These are phyloP conservation scores for Gossypium schwendimanii DNA, from an alignment of 441 rosid genomes.

Conservation along the genomic window DNA sequence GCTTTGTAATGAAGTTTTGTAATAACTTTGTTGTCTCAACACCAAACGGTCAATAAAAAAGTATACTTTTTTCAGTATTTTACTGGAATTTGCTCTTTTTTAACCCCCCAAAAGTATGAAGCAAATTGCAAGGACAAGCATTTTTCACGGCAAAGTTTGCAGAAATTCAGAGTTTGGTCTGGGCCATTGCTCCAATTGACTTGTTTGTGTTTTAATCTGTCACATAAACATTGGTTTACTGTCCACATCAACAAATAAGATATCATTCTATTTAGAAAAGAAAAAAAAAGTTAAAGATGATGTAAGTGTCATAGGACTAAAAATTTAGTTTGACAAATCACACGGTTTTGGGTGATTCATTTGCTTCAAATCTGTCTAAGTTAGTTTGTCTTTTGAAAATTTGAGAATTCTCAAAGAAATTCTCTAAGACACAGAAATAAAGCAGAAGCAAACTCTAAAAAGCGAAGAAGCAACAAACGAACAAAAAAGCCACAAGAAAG, in stretches of 20 bases:
- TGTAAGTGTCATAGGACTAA: no score
- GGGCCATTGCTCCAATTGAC: not conserved
- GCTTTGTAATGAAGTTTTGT: not conserved
- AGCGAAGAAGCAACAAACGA: no score
- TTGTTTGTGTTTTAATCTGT: not conserved
- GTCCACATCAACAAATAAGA: not conserved
- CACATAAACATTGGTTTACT: not conserved
- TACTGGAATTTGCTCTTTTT: not conserved
- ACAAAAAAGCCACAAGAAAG: no score
- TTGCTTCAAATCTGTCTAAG: no score
- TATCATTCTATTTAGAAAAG: no score
- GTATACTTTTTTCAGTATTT: not conserved
- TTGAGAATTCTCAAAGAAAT: no score
- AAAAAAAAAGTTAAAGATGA: no score
- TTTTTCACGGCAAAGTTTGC: not conserved
- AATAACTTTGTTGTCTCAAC: slow-evolving; percentile 5
- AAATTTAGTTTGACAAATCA: no score
- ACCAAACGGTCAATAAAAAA: not conserved
- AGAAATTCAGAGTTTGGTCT: not conserved
- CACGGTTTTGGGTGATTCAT: no score
- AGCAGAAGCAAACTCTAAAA: no score
- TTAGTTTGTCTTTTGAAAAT: no score
- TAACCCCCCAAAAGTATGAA: not conserved
- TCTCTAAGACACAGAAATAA: no score
- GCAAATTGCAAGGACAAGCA: not conserved